Conservation (phyloP, 2,329 filamentous ascomycete species). For the Dendryphion nanum region DNA sequence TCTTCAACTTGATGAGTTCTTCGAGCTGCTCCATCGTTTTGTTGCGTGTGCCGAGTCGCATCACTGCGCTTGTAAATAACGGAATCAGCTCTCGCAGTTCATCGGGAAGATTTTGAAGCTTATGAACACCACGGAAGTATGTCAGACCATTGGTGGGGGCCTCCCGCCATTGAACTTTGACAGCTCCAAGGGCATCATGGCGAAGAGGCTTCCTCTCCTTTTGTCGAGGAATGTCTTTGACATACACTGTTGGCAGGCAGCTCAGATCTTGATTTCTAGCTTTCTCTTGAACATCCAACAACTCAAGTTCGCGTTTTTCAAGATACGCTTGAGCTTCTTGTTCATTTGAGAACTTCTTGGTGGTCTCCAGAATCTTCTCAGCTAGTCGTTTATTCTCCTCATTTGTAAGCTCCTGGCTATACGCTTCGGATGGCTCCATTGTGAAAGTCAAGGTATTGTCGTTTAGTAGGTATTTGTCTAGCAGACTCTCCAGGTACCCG, state of each 20-base stretch:
- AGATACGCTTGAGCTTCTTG: constrained; percentile 70
- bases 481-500: constrained; percentile 76
- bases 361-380: constrained; percentile 69
- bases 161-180: constrained; percentile 83
- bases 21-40: constrained; percentile 94
- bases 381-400: constrained; percentile 78
- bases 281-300: constrained; percentile 80
- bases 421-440: constrained; percentile 82
- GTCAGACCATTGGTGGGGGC: constrained; percentile 93
- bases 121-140: constrained; percentile 89
- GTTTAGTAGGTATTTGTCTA: constrained; percentile 88
- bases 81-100: constrained; percentile 83
- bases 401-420: constrained; percentile 67
- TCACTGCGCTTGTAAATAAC: constrained; percentile 86
- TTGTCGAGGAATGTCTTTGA: constrained; percentile 81
- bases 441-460: constrained; percentile 88
- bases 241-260: constrained; percentile 82
- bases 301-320: constrained; percentile 72
- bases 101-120: constrained; percentile 74
- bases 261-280: constrained; percentile 81
- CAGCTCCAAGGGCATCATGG: constrained; percentile 57
- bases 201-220: constrained; percentile 71
- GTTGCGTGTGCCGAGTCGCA: constrained; percentile 85
- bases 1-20: constrained; percentile 93
- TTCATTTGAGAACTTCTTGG: constrained; percentile 66